phyloP scores from a whole-genome alignment of 331 rosid species.

The Malus hybrid region DNA sequence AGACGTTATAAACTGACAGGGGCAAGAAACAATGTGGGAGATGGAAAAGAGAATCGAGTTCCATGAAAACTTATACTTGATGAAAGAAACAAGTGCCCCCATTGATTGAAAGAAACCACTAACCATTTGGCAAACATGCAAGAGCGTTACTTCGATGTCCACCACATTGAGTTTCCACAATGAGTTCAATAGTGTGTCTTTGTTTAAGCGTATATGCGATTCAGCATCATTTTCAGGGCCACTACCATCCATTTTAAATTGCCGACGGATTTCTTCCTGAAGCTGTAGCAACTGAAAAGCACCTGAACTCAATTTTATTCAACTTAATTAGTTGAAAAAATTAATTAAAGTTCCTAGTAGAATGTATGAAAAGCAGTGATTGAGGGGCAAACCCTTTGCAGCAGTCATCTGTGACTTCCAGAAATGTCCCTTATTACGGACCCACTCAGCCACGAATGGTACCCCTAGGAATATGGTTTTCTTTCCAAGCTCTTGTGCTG shows the following conservation, averaged over 20 bases:
- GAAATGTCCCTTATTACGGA: constrained; percentile 81
- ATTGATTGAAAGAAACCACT: background rate
- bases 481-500: constrained; percentile 92
- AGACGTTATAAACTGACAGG: background rate
- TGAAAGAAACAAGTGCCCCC: background rate
- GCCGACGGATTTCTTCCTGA: constrained; percentile 64
- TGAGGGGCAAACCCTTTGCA: constrained; percentile 55
- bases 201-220: constrained; percentile 57
- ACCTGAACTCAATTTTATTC: constrained; percentile 34
- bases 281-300: constrained; percentile 78
- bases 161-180: constrained; percentile 91
- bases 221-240: constrained; percentile 46
- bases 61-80: background rate
- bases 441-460: constrained; percentile 94
- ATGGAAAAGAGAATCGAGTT: background rate
- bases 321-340: constrained; percentile 14
- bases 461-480: constrained; percentile 82
- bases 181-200: constrained; percentile 71
- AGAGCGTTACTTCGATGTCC: constrained; percentile 83
- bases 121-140: constrained; percentile 88
- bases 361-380: background rate
- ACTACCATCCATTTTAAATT: constrained; percentile 51
- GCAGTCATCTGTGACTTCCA: constrained; percentile 93
- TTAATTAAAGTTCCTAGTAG: too few relatives aligned
- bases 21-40: background rate